phyloP scores from a whole-genome alignment of 83 land plant species.

The Isoetes engelmannii region DNA sequence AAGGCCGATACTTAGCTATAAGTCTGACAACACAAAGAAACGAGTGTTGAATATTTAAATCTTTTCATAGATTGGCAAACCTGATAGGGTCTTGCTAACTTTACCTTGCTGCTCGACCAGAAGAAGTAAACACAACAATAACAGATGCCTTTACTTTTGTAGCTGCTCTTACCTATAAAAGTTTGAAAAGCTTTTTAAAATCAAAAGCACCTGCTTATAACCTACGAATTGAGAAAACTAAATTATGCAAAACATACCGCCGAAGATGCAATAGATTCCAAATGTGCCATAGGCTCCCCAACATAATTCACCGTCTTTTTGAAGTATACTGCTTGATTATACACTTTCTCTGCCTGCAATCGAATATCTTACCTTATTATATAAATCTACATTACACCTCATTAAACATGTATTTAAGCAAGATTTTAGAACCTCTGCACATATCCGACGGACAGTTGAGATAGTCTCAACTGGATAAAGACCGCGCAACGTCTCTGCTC shows the following conservation, averaged over 20 bases:
- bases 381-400: background rate
- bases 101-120: slow-evolving; percentile 59
- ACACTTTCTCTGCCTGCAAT: slow-evolving; percentile 83
- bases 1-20: slow-evolving; percentile 52
- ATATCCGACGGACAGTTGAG: slow-evolving; percentile 61
- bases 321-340: slow-evolving; percentile 80
- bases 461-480: slow-evolving; percentile 80
- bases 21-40: slow-evolving; percentile 19
- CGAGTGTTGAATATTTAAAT: background rate
- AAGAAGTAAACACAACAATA: slow-evolving; percentile 54
- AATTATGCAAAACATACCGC: slow-evolving; percentile 46
- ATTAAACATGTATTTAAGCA: background rate
- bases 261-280: slow-evolving; percentile 90
- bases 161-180: slow-evolving; percentile 51
- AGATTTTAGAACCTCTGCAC: slow-evolving; percentile 50
- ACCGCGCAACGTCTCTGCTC: slow-evolving; percentile 92
- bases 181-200: background rate
- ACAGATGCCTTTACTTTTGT: slow-evolving; percentile 58
- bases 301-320: slow-evolving; percentile 78
- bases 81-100: background rate
- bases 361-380: too few relatives aligned
- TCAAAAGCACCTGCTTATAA: background rate
- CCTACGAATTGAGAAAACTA: background rate
- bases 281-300: slow-evolving; percentile 83
- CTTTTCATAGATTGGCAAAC: background rate